phyloP scores from a whole-genome alignment of 2,329 filamentous ascomycete genomes.

The Ampelomyces quisqualis region DNA sequence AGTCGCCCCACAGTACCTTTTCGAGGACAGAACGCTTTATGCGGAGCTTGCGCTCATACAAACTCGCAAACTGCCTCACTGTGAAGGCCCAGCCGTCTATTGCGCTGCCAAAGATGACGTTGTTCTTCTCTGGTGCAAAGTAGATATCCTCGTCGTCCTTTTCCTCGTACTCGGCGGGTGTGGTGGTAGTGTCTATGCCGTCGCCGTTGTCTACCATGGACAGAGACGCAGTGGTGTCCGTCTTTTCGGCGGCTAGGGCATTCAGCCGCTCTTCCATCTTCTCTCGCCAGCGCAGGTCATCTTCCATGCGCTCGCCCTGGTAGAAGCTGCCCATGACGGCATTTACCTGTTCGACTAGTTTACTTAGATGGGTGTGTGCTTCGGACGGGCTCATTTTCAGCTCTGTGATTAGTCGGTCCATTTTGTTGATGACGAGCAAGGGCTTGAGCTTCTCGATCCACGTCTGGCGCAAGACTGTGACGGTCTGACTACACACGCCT shows the following conservation, averaged over 20 bases:
- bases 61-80: slow-evolving; percentile 83
- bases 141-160: slow-evolving; percentile 95
- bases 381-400: slow-evolving; percentile 89
- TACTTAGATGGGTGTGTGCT: slow-evolving; percentile 84
- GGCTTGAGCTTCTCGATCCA: slow-evolving; percentile 97
- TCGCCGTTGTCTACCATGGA: slow-evolving; percentile 57
- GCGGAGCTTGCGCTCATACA: slow-evolving; percentile 96
- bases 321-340: slow-evolving; percentile 97
- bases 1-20: slow-evolving; percentile 95
- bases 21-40: slow-evolving; percentile 87
- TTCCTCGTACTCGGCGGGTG: slow-evolving; percentile 72
- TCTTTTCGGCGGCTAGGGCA: slow-evolving; percentile 67
- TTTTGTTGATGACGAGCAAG: slow-evolving; percentile 95
- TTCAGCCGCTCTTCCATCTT: slow-evolving; percentile 83
- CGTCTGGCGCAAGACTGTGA: slow-evolving; percentile 90
- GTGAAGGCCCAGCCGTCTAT: slow-evolving; percentile 99
- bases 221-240: slow-evolving; percentile 52
- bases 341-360: slow-evolving; percentile 92
- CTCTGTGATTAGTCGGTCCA: slow-evolving; percentile 91
- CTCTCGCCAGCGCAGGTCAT: slow-evolving; percentile 94
- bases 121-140: slow-evolving; percentile 97
- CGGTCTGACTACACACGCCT: slow-evolving; percentile 96
- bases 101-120: slow-evolving; percentile 97
- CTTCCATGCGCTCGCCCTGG: slow-evolving; percentile 97
- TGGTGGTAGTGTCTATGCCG: slow-evolving; percentile 49